Percentiles rank a stretch among this genome's conserved stretches.
Conservation (phyloP, 306 rosid species). For the Pterocarpus santalinus region DNA sequence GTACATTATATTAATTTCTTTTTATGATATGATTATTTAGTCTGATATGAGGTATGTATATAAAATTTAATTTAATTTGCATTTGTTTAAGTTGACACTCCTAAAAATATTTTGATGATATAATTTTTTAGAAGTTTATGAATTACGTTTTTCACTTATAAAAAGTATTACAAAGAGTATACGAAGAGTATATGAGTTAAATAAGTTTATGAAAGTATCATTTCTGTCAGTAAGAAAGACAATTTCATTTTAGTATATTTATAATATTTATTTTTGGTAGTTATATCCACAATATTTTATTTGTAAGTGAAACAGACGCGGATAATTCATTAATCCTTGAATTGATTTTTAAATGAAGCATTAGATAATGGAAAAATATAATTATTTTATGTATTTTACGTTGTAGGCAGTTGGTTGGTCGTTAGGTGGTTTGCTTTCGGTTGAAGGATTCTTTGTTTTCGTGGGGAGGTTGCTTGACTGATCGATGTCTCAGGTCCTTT, state of each 20-base stretch:
- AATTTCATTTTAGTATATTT: background rate
- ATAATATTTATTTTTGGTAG: background rate
- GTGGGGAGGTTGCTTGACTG: conserved; percentile 60
- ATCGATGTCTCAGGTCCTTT: conserved; percentile 49
- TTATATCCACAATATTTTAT: background rate
- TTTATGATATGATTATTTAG: too few relatives aligned
- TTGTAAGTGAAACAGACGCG: background rate
- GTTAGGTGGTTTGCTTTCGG: conserved; percentile 75
- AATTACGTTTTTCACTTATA: too few relatives aligned
- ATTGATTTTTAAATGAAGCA: background rate
- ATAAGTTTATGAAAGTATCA: too few relatives aligned
- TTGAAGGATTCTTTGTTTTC: conserved; percentile 61
- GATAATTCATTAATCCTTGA: conserved; percentile 2
- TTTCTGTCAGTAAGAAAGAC: too few relatives aligned
- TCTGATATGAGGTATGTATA: too few relatives aligned
- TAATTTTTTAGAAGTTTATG: too few relatives aligned
- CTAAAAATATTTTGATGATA: too few relatives aligned
- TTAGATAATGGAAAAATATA: background rate
- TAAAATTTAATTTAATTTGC: too few relatives aligned
- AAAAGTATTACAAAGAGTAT: too few relatives aligned
- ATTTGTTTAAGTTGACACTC: too few relatives aligned
- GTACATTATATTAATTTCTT: too few relatives aligned
- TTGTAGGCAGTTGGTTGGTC: conserved; percentile 65
- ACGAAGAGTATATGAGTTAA: too few relatives aligned
- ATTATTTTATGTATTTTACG: conserved; percentile 33